Evolutionary conservation across 495 filamentous ascomycete species (phyloP).

Genomic region (Penicillium coffeae): DNA sequence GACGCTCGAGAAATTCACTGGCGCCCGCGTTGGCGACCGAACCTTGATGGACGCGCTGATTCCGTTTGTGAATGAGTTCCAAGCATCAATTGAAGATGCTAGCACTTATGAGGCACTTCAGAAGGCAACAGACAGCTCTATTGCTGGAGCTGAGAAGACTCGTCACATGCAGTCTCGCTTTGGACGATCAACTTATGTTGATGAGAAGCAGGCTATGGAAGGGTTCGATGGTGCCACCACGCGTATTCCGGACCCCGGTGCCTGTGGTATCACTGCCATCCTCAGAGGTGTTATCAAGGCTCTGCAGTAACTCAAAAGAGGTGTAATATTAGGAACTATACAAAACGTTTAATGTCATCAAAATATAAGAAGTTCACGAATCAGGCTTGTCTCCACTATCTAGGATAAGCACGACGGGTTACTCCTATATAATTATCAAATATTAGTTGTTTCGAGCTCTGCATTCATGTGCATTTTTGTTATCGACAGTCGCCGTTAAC

Average conservation of each 20-base stretch:
- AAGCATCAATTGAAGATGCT: conserved; percentile 1
- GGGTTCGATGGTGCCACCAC: conserved; percentile 6
- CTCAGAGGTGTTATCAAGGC: conserved; percentile 2
- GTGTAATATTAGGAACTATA: no score
- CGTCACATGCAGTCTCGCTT: conserved; percentile 10
- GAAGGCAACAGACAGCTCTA: conserved; percentile 4
- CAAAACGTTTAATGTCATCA: no score
- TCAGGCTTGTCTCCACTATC: no score
- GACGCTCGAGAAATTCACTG: conserved; percentile 10
- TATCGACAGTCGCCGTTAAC: no score
- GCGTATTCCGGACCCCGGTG: conserved; percentile 14
- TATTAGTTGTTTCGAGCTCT: no score
- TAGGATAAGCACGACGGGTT: no score
- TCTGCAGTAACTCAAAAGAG: no score
- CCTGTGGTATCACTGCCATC: conserved; percentile 9
- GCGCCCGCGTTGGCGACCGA: conserved; percentile 8
- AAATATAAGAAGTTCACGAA: no score
- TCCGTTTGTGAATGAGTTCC: conserved; percentile 10
- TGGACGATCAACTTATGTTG: conserved; percentile 16
- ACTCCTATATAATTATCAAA: no score
- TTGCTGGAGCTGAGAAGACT: conserved; percentile 7
- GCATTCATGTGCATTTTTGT: no score
- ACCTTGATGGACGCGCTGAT: conserved; percentile 15
- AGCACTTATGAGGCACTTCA: conserved; percentile 1
- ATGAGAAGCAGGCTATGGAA: conserved; percentile 4